Evolutionary conservation across 805 yeast genomes (phyloP).

Genomic region (Tetrapisispora iriomotensis): DNA sequence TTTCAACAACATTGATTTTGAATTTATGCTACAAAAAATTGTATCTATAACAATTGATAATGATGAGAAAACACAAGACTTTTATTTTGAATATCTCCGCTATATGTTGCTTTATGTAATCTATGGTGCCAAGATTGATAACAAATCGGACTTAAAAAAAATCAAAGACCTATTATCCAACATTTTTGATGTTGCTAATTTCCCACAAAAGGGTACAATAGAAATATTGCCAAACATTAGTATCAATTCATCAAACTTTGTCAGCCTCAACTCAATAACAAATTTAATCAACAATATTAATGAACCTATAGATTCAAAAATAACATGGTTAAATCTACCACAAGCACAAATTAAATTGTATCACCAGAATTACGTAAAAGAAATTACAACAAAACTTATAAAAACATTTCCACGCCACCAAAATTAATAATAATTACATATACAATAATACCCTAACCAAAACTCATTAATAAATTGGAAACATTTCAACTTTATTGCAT

Average conservation of each 20-base stretch:
- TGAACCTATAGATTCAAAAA: slow-evolving; percentile 9
- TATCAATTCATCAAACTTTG: background rate
- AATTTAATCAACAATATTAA: background rate
- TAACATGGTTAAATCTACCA: slow-evolving; percentile 8
- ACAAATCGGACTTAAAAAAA: slow-evolving; percentile 31
- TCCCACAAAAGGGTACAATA: too few species aligned
- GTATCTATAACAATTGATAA: too few species aligned
- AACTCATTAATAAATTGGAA: too few species aligned
- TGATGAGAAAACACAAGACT: background rate
- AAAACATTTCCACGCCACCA: background rate
- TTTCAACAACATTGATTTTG: slow-evolving; percentile 64
- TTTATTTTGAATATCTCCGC: background rate
- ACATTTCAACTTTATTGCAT: too few species aligned
- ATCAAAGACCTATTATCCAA: background rate
- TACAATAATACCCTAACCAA: too few species aligned
- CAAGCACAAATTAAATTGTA: slow-evolving; percentile 5
- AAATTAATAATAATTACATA: too few species aligned
- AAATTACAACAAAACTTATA: background rate
- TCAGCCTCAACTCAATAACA: background rate
- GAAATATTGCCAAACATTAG: background rate
- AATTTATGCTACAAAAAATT: too few species aligned
- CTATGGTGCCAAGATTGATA: slow-evolving; percentile 43
- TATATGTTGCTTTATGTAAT: slow-evolving; percentile 6
- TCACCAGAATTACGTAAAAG: background rate
- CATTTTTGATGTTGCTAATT: background rate